phyloP scores from a whole-genome alignment of 768 basidiomycete species.

The Strobilomyces echinocephalus region DNA sequence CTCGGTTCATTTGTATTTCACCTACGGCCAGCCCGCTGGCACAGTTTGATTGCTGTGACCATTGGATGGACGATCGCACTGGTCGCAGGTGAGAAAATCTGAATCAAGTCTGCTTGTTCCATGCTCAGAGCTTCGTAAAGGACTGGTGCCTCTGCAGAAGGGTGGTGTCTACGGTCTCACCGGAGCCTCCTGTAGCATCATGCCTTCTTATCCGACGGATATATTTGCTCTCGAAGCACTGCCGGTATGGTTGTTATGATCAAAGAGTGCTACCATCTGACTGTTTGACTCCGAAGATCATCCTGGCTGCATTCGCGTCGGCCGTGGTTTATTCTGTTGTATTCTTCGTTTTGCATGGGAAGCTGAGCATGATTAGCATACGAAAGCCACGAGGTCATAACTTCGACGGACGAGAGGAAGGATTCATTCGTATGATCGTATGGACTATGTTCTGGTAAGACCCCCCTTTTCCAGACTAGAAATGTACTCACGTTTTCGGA shows the following conservation, averaged over 20 bases:
- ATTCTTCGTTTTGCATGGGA: slow-evolving; percentile 59
- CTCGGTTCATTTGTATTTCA: slow-evolving; percentile 62
- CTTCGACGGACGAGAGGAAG: slow-evolving; percentile 45
- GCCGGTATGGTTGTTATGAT: slow-evolving; percentile 42
- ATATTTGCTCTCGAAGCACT: slow-evolving; percentile 55
- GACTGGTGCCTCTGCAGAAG: slow-evolving; percentile 33
- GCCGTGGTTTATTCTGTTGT: slow-evolving; percentile 55
- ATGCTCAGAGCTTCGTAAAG: slow-evolving; percentile 24
- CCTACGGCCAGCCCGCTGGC: slow-evolving; percentile 45
- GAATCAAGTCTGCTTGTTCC: background rate
- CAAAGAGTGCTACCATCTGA: background rate
- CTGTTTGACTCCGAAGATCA: slow-evolving; percentile 39
- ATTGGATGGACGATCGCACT: slow-evolving; percentile 54
- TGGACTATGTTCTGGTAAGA: slow-evolving; percentile 68
- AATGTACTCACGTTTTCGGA: slow-evolving; percentile 5
- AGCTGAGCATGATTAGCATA: slow-evolving; percentile 46
- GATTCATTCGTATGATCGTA: slow-evolving; percentile 57
- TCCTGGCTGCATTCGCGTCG: slow-evolving; percentile 52
- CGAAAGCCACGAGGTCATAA: slow-evolving; percentile 48
- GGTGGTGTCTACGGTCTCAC: slow-evolving; percentile 47
- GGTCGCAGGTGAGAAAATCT: slow-evolving; percentile 43
- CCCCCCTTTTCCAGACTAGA: background rate
- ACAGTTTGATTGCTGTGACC: slow-evolving; percentile 38
- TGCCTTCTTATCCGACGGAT: slow-evolving; percentile 35
- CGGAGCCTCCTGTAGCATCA: slow-evolving; percentile 51